Evolutionary conservation across 352 stramenopile species (phyloP).

Genomic region (Globisporangium barbulae): DNA sequence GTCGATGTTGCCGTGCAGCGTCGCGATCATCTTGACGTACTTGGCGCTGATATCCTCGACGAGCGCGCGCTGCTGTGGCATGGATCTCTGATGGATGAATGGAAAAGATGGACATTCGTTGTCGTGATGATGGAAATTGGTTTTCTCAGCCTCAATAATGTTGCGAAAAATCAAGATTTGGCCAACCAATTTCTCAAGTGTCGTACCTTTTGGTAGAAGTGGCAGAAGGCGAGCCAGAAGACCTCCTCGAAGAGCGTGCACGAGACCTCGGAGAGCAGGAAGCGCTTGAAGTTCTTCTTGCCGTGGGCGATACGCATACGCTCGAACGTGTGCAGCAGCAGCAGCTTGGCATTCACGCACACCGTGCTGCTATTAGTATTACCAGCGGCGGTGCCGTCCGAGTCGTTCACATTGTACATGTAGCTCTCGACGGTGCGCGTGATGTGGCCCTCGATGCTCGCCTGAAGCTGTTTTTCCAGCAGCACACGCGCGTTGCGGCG

Average conservation of each 20-base stretch:
- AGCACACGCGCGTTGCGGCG: slow-evolving; percentile 67
- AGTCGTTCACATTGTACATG: slow-evolving; percentile 28
- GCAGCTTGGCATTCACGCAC: slow-evolving; percentile 77
- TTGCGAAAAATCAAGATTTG: neutral
- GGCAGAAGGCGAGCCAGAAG: slow-evolving; percentile 87
- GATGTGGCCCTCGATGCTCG: slow-evolving; percentile 86
- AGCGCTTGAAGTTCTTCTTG: slow-evolving; percentile 82
- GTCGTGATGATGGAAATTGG: too few species aligned
- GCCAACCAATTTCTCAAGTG: neutral
- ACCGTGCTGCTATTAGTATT: slow-evolving; percentile 20
- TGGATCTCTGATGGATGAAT: slow-evolving; percentile 36
- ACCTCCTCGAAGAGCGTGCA: slow-evolving; percentile 84
- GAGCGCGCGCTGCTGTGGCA: slow-evolving; percentile 58
- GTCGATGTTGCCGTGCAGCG: slow-evolving; percentile 71
- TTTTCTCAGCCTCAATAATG: neutral
- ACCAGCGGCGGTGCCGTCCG: slow-evolving; percentile 4
- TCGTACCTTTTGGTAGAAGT: slow-evolving; percentile 80
- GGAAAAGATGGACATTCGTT: neutral
- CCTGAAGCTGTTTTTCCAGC: slow-evolving; percentile 86
- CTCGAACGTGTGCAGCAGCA: slow-evolving; percentile 84
- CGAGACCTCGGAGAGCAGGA: slow-evolving; percentile 73
- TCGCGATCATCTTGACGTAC: slow-evolving; percentile 80
- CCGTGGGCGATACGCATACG: slow-evolving; percentile 71
- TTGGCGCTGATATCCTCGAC: slow-evolving; percentile 64
- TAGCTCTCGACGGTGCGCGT: slow-evolving; percentile 82